Percentiles rank a stretch among this genome's conserved stretches.
phyloP scores from a whole-genome alignment of 306 rosid species.

The Ammopiptanthus mongolicus region DNA sequence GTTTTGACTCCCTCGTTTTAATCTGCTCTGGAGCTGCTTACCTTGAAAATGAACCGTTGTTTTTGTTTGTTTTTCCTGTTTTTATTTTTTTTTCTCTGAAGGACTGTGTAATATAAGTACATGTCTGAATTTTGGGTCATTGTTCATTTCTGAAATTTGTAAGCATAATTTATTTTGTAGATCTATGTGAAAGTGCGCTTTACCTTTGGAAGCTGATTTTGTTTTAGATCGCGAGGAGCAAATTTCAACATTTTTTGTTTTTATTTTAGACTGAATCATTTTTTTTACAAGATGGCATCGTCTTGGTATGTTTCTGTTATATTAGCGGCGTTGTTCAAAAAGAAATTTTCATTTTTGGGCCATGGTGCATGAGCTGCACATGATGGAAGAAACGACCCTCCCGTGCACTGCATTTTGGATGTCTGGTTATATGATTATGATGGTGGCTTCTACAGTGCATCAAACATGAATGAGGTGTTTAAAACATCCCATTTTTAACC shows the following conservation, averaged over 20 bases:
- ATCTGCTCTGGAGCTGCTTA: not conserved
- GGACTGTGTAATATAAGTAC: slow-evolving; percentile 13
- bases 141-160: not conserved
- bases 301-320: not conserved
- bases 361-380: no score
- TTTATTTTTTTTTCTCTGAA: not conserved
- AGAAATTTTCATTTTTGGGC: no score
- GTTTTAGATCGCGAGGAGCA: not conserved
- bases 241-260: not conserved
- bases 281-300: not conserved
- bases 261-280: no score
- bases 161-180: slow-evolving; percentile 10
- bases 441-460: no score
- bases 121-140: slow-evolving; percentile 16
- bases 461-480: no score
- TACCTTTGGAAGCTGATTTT: not conserved
- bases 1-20: not conserved
- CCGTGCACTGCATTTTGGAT: no score
- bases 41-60: not conserved
- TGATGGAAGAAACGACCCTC: no score
- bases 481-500: no score
- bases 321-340: no score
- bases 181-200: not conserved
- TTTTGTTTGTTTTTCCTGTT: not conserved
- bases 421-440: no score